Conservation (phyloP, 495 filamentous ascomycete genomes). For the Barbatosphaeria neglecta region DNA sequence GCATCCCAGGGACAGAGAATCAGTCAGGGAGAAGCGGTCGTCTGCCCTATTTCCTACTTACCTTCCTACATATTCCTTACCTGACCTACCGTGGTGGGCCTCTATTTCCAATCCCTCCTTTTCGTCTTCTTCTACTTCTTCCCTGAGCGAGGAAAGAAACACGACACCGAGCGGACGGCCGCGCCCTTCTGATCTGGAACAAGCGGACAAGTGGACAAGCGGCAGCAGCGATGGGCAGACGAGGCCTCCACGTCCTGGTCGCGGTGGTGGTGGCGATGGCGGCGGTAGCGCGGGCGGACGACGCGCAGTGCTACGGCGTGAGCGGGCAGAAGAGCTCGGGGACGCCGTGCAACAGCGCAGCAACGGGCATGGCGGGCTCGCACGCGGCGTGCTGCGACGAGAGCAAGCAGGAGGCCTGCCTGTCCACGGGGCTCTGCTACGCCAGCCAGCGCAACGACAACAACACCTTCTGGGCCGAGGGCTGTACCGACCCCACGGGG, state of each 20-base stretch:
- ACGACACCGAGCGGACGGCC: neutral
- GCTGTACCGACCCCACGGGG: constrained; percentile 18
- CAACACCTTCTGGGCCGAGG: constrained; percentile 15
- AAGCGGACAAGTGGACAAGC: neutral
- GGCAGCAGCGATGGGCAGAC: neutral
- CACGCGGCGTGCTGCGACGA: constrained; percentile 20
- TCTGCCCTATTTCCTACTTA: no score
- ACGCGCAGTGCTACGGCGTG: constrained; percentile 10
- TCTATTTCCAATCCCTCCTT: no score
- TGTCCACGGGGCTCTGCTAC: constrained; percentile 18
- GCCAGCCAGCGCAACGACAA: constrained; percentile 15
- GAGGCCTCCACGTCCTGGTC: neutral
- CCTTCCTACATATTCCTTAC: no score
- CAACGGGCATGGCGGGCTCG: constrained; percentile 12
- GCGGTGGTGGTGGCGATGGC: constrained; percentile 3
- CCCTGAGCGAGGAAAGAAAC: neutral
- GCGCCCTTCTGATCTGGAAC: no score
- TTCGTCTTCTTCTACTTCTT: no score
- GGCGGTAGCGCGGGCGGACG: constrained; percentile 4
- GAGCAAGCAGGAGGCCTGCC: constrained; percentile 17
- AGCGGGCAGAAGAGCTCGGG: constrained; percentile 9
- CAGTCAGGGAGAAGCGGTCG: no score
- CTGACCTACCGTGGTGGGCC: no score
- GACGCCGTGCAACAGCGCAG: constrained; percentile 4
- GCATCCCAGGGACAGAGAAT: no score